These are phyloP conservation scores for Sordariomycetes sp. DNA, from an alignment of 2,329 filamentous ascomycete species.

Conservation along the genomic window DNA sequence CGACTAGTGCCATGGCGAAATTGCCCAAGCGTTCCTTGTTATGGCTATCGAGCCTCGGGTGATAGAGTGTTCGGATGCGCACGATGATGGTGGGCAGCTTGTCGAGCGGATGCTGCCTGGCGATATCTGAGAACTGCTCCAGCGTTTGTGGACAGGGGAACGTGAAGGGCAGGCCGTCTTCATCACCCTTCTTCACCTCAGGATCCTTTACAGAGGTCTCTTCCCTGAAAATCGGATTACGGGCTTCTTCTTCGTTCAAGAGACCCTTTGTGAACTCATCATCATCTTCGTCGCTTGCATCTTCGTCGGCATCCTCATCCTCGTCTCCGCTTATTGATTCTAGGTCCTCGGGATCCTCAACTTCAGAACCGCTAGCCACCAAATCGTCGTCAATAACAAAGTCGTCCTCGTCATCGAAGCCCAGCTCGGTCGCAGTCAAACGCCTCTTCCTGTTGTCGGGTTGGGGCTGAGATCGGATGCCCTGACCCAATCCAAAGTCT, in stretches of 20 bases:
- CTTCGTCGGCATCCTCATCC: slow-evolving; percentile 40
- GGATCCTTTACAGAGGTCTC: slow-evolving; percentile 30
- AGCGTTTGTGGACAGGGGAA: slow-evolving; percentile 78
- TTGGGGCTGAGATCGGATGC: slow-evolving; percentile 28
- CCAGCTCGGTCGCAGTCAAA: slow-evolving; percentile 52
- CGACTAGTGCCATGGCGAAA: slow-evolving; percentile 58
- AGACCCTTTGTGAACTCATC: slow-evolving; percentile 67
- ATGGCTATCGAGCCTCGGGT: slow-evolving; percentile 72
- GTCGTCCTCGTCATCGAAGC: slow-evolving; percentile 88
- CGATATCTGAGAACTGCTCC: slow-evolving; percentile 60
- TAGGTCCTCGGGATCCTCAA: slow-evolving; percentile 35
- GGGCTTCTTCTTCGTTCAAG: slow-evolving; percentile 47
- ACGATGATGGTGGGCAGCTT: slow-evolving; percentile 75
- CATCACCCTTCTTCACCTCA: slow-evolving; percentile 28
- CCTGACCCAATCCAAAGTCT: slow-evolving; percentile 50
- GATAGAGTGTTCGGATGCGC: slow-evolving; percentile 83
- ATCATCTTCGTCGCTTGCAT: slow-evolving; percentile 39
- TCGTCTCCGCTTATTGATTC: slow-evolving; percentile 35
- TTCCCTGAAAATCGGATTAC: slow-evolving; percentile 40
- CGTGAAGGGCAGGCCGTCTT: slow-evolving; percentile 64
- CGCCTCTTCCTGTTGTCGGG: slow-evolving; percentile 38
- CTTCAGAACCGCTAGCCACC: slow-evolving; percentile 68
- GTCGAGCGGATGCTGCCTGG: slow-evolving; percentile 49
- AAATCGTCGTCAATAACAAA: slow-evolving; percentile 86
- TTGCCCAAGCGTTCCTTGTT: slow-evolving; percentile 76